A percentile compares a stretch with the other conserved stretches of the same genome.
Conservation (phyloP, 805 yeast species). For the Candida nonsorbophila region DNA sequence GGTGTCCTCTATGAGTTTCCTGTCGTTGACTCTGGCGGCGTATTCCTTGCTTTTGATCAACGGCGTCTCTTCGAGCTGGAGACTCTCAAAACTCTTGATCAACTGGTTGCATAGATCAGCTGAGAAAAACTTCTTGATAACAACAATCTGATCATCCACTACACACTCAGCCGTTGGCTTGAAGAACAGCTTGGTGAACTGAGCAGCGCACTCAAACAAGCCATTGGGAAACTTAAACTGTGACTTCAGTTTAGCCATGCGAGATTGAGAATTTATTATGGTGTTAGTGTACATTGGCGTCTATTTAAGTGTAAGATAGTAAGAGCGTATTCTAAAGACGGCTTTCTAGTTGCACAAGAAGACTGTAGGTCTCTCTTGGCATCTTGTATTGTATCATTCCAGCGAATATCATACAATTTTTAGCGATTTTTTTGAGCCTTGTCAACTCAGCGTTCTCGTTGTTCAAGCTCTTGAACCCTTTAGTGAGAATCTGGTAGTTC, state of each 20-base stretch:
- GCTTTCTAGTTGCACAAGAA: conserved; percentile 59
- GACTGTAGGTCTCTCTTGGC: conserved; percentile 80
- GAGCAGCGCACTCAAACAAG: conserved; percentile 8
- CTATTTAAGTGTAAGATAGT: no score
- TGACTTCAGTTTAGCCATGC: conserved; percentile 3
- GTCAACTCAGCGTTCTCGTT: conserved; percentile 48
- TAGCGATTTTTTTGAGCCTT: conserved; percentile 57
- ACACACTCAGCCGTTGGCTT: conserved; percentile 18
- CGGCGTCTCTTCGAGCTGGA: conserved; percentile 43
- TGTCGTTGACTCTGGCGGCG: conserved; percentile 55
- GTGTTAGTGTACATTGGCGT: no score
- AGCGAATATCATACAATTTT: conserved; percentile 89
- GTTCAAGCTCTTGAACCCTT: conserved; percentile 38
- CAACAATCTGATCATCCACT: conserved; percentile 33
- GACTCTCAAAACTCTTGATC: conserved; percentile 22
- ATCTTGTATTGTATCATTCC: conserved; percentile 91
- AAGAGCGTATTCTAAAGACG: no score
- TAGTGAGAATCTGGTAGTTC: conserved; percentile 38
- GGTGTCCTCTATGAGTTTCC: conserved; percentile 37
- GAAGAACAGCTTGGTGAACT: conserved; percentile 13
- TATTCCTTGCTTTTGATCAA: conserved; percentile 43
- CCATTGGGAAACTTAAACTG: conserved; percentile 12
- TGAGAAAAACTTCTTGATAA: conserved; percentile 34
- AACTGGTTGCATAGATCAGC: conserved; percentile 34
- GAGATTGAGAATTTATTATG: no score